Base-by-base conservation (phyloP, 805 yeast species). In the Pichia gijzeniarum region DNA sequence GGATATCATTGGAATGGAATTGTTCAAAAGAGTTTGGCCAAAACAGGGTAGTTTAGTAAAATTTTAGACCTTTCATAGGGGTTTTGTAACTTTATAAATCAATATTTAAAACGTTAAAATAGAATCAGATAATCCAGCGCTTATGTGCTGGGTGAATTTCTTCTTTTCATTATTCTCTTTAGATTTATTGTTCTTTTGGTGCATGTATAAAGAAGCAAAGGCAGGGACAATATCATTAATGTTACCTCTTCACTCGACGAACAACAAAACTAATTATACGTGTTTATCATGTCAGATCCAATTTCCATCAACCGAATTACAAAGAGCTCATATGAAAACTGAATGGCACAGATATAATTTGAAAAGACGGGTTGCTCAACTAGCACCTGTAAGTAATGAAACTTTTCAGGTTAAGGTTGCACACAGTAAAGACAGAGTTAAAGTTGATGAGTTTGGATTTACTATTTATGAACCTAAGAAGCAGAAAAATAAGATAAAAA, bases 341-440 rank as follows among this genome's bases (percentile, higher is more conserved):
- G 99, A 93, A 46, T 93, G 99, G 99, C 99, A 93, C 61, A 76
- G 99, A 51, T 93, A 93, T 65, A 93, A 93, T 59, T 73, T 93
- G 59, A 93, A 93, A 61, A 79, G 99, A 66, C 74, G 96, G 53
- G 96, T 93, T 19, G 96, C 96, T 1, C 74, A 76, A n/a, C 65
- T 89, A 44, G 78, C 84, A 5, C 81, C 95, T 2, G 79, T 89
- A 27, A 45, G 49, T 34, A 59, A 62, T 9, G 54, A 56, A 9
- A 40, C 53, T 2, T 63, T 63, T 46, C 60, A 58, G 43, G 40
- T 55, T 7, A 64, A 64, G 38, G 59, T 64, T 9, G 41, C 38
- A n/a, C 50, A 48, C 10, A 56, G 53, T 40, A 57, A 68, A 55
- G 51, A 51, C 2, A 47, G 45, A n/a, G 52, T 53, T 10, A 49